Evolutionary conservation across 176 grass and related monocot genomes (phyloP).

Genomic region (Urochloa ruziziensis): DNA sequence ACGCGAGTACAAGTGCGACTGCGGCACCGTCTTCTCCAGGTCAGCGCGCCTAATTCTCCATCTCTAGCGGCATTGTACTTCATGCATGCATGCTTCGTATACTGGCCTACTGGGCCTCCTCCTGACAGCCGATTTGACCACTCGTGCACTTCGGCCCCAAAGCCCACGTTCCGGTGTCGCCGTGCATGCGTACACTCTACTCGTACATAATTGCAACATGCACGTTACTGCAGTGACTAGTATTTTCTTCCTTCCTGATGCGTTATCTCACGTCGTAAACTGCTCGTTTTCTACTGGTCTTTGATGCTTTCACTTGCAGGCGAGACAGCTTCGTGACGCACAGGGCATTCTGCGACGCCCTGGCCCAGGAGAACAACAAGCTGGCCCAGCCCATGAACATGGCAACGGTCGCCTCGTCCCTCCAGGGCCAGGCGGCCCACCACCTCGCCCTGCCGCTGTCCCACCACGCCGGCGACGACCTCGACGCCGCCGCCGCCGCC

Average conservation of each 20-base stretch:
- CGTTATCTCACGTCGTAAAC: not conserved
- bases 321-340: slow-evolving; percentile 81
- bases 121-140: not conserved
- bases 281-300: not conserved
- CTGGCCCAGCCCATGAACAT: slow-evolving; percentile 63
- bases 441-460: not conserved
- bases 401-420: slow-evolving; percentile 54
- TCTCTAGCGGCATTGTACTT: too few relatives aligned
- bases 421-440: slow-evolving; percentile 42
- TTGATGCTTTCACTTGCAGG: not conserved
- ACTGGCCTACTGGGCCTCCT: too few relatives aligned
- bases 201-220: not conserved
- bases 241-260: too few relatives aligned
- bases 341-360: slow-evolving; percentile 64
- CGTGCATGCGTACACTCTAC: not conserved
- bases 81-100: not conserved
- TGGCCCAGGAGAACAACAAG: slow-evolving; percentile 63
- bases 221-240: too few relatives aligned
- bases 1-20: slow-evolving; percentile 92
- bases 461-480: not conserved
- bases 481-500: not conserved
- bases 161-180: not conserved
- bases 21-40: slow-evolving; percentile 98
- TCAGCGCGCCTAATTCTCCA: too few relatives aligned
- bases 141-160: not conserved